A percentile compares a stretch with the other conserved stretches of the same genome.
phyloP scores from a whole-genome alignment of 2,329 filamentous ascomycete genomes.

The Colletotrichum tanaceti region DNA sequence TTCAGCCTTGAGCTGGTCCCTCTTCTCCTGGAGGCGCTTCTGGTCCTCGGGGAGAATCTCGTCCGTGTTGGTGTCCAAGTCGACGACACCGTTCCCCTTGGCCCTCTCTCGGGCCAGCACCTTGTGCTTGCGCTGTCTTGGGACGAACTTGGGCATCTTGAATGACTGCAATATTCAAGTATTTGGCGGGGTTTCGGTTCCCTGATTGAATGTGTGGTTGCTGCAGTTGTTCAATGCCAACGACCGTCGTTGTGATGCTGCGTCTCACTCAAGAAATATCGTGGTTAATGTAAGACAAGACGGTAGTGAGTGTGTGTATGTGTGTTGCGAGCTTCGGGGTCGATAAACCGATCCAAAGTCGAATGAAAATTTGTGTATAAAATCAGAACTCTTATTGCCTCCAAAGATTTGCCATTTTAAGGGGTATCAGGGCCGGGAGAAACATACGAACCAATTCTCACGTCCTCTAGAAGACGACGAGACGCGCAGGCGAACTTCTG shows the following conservation, averaged over 20 bases:
- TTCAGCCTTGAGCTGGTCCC: conserved; percentile 65
- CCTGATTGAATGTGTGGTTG: background rate
- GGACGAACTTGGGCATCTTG: conserved; percentile 67
- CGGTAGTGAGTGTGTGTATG: conserved; percentile 2
- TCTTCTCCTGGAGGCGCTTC: conserved; percentile 65
- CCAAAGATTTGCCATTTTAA: background rate
- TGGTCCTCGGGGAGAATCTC: conserved; percentile 62
- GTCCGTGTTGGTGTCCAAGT: conserved; percentile 66
- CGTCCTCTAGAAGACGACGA: conserved; percentile 15
- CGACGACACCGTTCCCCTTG: conserved; percentile 54
- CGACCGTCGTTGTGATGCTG: background rate
- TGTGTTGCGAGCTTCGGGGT: background rate
- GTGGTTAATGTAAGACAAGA: background rate
- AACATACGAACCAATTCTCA: background rate
- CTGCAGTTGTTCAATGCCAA: background rate
- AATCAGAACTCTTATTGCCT: background rate
- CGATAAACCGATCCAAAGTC: background rate
- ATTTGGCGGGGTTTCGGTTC: background rate
- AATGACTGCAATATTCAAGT: background rate
- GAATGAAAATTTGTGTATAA: background rate
- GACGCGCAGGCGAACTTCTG: conserved; percentile 34
- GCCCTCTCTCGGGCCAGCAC: conserved; percentile 72
- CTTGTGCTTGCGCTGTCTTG: conserved; percentile 75
- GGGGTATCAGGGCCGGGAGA: conserved; percentile 23
- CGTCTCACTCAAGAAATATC: background rate